Evolutionary conservation across 805 yeast species (phyloP), one percentile per base, ranked within the genome.

Genomic region (Kazachstania martiniae): DNA sequence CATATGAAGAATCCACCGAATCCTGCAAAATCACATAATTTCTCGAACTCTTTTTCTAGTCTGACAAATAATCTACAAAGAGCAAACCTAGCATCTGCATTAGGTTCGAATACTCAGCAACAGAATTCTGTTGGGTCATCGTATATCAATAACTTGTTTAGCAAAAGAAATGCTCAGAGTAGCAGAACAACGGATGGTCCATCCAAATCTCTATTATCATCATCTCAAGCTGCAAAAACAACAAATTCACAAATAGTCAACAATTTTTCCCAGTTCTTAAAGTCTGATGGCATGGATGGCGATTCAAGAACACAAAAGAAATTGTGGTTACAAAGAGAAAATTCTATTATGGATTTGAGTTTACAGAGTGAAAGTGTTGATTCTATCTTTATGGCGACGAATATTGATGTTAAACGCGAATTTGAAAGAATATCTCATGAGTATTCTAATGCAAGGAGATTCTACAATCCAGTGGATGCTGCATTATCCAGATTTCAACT

Each of bases 231-330:
- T 27, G 35, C 12, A 8, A 36, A 19, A 21, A n/a, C 17, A 3
- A 15, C 18, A 12, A 16, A 7, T n/a, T n/a, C 25, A 28, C 7
- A 12, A 19, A 18, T 29, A 13, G 14, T 53, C 13, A 57, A 56
- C 25, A 62, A 66, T 38, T 67, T 68, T 42, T 51, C 61, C 8
- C 59, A 62, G 25, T 65, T 62, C 48, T 45, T 68, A 34, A 58
- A 58, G 39, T 32, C 61, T 3, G 62, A 58, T 25, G 57, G 58
- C 1, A 55, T 57, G 1, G 43, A 44, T 28, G 61, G 60, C 18
- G 82, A 76, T 38, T 74, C 83, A 1, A 65, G 94, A 58, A 82
- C 94, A 0, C 94, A 84, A 49, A 91, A 81, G 49, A 70, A 77
- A 40, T 65, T 85, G 32, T 83, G 94, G 94, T 60, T 84, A 21